Conservation (phyloP, 2,329 filamentous ascomycete genomes). For the Arthrobotrys pseudoclavata region DNA sequence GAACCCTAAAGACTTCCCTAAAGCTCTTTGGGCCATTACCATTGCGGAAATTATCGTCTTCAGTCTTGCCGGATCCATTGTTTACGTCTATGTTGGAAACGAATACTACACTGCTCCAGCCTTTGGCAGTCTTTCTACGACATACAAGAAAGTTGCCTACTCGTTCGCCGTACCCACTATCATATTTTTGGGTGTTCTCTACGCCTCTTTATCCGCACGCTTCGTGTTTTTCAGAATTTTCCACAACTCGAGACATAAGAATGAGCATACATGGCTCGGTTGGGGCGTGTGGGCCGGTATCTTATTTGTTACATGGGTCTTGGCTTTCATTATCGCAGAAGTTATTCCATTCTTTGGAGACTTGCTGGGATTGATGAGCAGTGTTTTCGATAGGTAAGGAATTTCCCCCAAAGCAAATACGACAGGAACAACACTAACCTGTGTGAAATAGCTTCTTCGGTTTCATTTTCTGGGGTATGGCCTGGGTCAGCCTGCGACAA, state of each 20-base stretch:
- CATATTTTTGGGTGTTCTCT: slow-evolving; percentile 90
- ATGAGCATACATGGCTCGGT: slow-evolving; percentile 82
- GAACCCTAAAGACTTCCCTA: slow-evolving; percentile 84
- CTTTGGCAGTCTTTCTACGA: slow-evolving; percentile 85
- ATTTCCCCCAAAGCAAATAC: slow-evolving; percentile 71
- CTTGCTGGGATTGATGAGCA: slow-evolving; percentile 70
- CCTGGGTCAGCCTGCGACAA: slow-evolving; percentile 81
- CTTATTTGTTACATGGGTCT: slow-evolving; percentile 80
- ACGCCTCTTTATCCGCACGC: slow-evolving; percentile 88
- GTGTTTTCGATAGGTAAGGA: slow-evolving; percentile 48
- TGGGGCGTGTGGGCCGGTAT: slow-evolving; percentile 85
- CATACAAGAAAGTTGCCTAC: slow-evolving; percentile 78
- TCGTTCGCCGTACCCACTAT: slow-evolving; percentile 96
- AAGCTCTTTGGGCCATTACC: slow-evolving; percentile 90
- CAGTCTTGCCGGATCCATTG: slow-evolving; percentile 81
- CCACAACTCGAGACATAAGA: slow-evolving; percentile 82
- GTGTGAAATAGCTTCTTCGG: slow-evolving; percentile 86
- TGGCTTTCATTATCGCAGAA: slow-evolving; percentile 92
- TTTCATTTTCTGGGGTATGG: slow-evolving; percentile 93
- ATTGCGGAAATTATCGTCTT: slow-evolving; percentile 90
- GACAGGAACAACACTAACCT: slow-evolving; percentile 79
- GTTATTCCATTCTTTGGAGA: slow-evolving; percentile 94
- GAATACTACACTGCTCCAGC: slow-evolving; percentile 90
- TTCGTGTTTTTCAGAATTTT: slow-evolving; percentile 95
- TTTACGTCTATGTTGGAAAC: slow-evolving; percentile 89